Base-by-base conservation (phyloP, 139 green algal genomes). In the Limnomonas spitsbergensis region DNA sequence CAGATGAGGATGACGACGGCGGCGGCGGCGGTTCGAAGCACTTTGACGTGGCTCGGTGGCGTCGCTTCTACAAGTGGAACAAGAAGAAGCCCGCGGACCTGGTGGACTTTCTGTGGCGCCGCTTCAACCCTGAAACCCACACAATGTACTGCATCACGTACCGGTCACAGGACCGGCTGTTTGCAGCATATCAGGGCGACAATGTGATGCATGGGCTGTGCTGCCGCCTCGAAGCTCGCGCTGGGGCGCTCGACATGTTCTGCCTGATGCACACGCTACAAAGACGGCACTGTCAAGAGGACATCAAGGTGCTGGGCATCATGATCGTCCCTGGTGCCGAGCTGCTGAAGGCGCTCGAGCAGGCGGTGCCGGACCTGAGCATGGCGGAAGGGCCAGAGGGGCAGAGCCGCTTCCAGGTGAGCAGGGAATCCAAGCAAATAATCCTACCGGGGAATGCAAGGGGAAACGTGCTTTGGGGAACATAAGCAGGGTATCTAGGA, bases 51-150 rank as follows among this genome's bases (percentile, higher is more conserved):
- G 20, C 14, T 14, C 47, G 20, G 14, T 61, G 47, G 47, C 47
- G 20, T 20, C 47, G 47, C 47, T 61, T 61, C 47, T 61, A 61
- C 47, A 61, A 61, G 47, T 61, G 47, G 47, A 61, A 61, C 47
- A 61, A 61, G 47, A 61, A 61, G 47, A 61, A 61, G 20, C 47
- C 14, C 20, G 20, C 47, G 20, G 47, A 61, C 14, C 47, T 61
- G 14, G 14, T 61, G 47, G 47, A 61, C 47, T 61, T 61, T 20
- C 20, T 61, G 47, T 61, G 47, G 47, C 14, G 47, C 14, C 47
- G 47, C 47, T 61, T 61, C 20, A 20, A 61, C 20, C 47, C 47
- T 29, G 47, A 61, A 14, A 61, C 14, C 20, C 20, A 61, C 47
- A 29, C 47, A 29, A 61, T 61, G 14, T 61, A 29, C 47, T 61